Evolutionary conservation across 2,329 filamentous ascomycete genomes (phyloP).

Genomic region (Talaromyces sp.): DNA sequence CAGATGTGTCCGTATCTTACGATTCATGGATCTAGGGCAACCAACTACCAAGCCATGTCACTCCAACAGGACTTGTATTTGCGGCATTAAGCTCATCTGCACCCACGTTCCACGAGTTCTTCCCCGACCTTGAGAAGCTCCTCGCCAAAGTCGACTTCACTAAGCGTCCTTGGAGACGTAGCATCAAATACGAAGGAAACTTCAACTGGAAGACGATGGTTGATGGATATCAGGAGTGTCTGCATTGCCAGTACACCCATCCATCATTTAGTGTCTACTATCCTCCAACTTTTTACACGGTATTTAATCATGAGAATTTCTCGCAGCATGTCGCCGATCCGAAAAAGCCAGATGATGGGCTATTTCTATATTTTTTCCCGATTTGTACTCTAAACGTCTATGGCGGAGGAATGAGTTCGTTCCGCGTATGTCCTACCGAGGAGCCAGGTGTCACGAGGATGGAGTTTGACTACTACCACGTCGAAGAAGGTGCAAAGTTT

Average conservation of each 20-base stretch:
- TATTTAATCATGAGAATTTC: constrained; percentile 55
- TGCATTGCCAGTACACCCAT: constrained; percentile 59
- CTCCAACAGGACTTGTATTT: constrained; percentile 53
- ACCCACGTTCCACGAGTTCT: constrained; percentile 52
- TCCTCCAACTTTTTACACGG: constrained; percentile 54
- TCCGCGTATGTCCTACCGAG: constrained; percentile 52
- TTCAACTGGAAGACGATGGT: constrained; percentile 63
- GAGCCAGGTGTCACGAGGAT: constrained; percentile 51
- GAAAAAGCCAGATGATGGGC: constrained; percentile 50
- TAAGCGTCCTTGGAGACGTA: constrained; percentile 49
- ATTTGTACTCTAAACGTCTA: constrained; percentile 57
- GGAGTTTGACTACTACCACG: constrained; percentile 60
- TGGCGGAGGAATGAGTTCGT: constrained; percentile 56
- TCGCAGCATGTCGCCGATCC: constrained; percentile 56
- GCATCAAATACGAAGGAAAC: constrained; percentile 53
- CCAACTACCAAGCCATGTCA: constrained; percentile 41
- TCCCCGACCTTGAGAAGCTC: constrained; percentile 50
- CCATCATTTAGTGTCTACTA: constrained; percentile 55
- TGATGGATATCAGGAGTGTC: constrained; percentile 57
- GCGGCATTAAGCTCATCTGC: constrained; percentile 49
- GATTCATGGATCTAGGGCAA: constrained; percentile 23
- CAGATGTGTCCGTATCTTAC: not conserved
- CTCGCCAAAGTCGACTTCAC: constrained; percentile 54
- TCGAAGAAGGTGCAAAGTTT: constrained; percentile 50
- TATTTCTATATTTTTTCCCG: constrained; percentile 59